Evolutionary conservation across 805 yeast genomes (phyloP), one percentile per base, ranked within the genome.

Genomic region (Citeromyces matritensis): DNA sequence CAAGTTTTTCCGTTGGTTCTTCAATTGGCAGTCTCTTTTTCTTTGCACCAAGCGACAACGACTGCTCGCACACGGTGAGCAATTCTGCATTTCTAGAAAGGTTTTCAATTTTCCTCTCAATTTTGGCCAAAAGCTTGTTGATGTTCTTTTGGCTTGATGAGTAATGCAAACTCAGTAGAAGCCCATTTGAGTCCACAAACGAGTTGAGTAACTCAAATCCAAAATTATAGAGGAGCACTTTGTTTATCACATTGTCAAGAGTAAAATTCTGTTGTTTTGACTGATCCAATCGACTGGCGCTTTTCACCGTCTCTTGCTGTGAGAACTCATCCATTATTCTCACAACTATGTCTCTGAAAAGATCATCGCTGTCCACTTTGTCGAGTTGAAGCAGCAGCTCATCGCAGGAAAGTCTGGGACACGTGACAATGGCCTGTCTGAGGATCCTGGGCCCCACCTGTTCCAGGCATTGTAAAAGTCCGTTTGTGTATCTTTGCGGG

Each of bases 361-460:
- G 65, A 19, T 72, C 83, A 29, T 69, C 75, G 40, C 69, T 69
- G 17, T 66, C 70, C 9, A 62, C 57, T 9, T 59, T 53, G 35
- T 71, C 58, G 31, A 85, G 58, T 35, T 80, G 84, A 6, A 52
- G 48, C 26, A 82, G 55, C 15, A 86, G 58, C 36, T 81, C 94
- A 4, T 51, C 49, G 30, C 79, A 61, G 6, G 79, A 64, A 26
- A 85, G 53, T 34, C 74, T 73, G 5, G 81, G 76, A 37, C 91
- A 79, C 1, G 91, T 75, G 9, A 76, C 80, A 31, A 84, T 68
- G 1, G 93, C 88, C 49, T 81, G 94, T 53, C 84, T 72, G 49
- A 78, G 63, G 35, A 85, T 60, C 37, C 79, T 67, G 8, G 65
- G 53, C 29, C 63, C 61, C 17, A 83, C 56, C 26, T 54, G 57